phyloP scores from a whole-genome alignment of 176 grass and related monocot species.

The Tuctoria greenei region DNA sequence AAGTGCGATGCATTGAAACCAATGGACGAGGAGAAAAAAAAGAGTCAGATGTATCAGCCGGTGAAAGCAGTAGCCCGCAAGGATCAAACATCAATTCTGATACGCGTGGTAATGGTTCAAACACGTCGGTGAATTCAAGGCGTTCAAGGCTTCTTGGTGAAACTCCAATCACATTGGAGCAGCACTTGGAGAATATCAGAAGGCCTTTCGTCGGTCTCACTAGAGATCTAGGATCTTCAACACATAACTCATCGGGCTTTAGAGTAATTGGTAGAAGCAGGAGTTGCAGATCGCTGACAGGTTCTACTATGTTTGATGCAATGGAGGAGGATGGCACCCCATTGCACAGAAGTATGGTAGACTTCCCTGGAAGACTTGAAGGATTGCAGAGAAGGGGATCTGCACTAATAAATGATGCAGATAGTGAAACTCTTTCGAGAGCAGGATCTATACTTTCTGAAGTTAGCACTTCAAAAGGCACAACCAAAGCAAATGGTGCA shows the following conservation, averaged over 20 bases:
- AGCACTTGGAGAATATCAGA: slow-evolving; percentile 91
- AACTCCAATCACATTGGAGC: slow-evolving; percentile 74
- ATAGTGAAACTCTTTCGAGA: slow-evolving; percentile 57
- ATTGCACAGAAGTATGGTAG: slow-evolving; percentile 64
- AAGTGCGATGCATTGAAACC: slow-evolving; percentile 77
- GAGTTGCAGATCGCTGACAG: slow-evolving; percentile 72
- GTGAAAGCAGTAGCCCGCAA: slow-evolving; percentile 41
- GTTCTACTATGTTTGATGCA: slow-evolving; percentile 56
- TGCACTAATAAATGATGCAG: slow-evolving; percentile 46
- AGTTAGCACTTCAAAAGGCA: slow-evolving; percentile 37
- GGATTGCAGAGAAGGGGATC: slow-evolving; percentile 50
- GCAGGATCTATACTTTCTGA: slow-evolving; percentile 67
- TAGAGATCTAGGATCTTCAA: slow-evolving; percentile 50
- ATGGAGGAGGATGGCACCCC: slow-evolving; percentile 59
- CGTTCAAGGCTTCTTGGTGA: slow-evolving; percentile 31
- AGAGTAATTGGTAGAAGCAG: slow-evolving; percentile 78
- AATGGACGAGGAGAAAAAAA: slow-evolving; percentile 39
- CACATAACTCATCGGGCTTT: slow-evolving; percentile 33
- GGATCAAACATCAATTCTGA: neutral
- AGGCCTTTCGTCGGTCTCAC: slow-evolving; percentile 53
- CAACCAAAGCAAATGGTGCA: slow-evolving; percentile 45
- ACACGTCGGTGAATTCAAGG: neutral
- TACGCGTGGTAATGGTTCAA: neutral
- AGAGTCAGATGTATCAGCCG: slow-evolving; percentile 39
- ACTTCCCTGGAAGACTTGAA: slow-evolving; percentile 65